Conservation (phyloP, 805 yeast species). For the Candida chilensis region DNA sequence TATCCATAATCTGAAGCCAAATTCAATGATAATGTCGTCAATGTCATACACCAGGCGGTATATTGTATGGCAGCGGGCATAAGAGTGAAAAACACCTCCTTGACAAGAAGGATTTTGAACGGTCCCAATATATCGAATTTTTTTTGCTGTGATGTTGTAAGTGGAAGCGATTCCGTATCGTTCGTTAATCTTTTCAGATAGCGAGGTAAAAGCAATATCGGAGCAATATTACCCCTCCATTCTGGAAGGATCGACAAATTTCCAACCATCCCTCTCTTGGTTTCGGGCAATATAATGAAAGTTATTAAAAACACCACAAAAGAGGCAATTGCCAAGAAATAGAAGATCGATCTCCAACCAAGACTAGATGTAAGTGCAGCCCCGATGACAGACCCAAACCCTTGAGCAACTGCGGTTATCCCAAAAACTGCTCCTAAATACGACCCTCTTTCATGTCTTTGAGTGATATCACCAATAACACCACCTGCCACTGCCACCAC, state of each 20-base stretch:
- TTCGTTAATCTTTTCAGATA: conserved; percentile 19
- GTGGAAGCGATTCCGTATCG: conserved; percentile 9
- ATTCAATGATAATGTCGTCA: conserved; percentile 55
- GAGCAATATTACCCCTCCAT: conserved; percentile 29
- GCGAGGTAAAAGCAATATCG: conserved; percentile 23
- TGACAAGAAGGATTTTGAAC: conserved; percentile 28
- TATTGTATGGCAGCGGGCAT: conserved; percentile 55
- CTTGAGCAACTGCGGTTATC: conserved; percentile 60
- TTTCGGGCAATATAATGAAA: conserved; percentile 56
- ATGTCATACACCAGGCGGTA: conserved; percentile 60
- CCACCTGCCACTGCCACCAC: conserved; percentile 65
- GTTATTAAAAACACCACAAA: conserved; percentile 16
- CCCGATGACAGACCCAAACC: conserved; percentile 70
- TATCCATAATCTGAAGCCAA: conserved; percentile 42
- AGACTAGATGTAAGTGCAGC: conserved; percentile 22
- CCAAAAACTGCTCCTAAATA: conserved; percentile 61
- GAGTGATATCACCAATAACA: conserved; percentile 64
- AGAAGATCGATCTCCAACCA: conserved; percentile 70
- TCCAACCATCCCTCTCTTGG: conserved; percentile 63
- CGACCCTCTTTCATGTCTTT: conserved; percentile 59
- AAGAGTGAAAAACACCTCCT: conserved; percentile 38
- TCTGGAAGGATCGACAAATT: conserved; percentile 59
- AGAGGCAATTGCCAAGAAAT: conserved; percentile 64
- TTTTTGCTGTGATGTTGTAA: not conserved
- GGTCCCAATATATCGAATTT: conserved; percentile 19